Evolutionary conservation across 2,329 filamentous ascomycete genomes (phyloP), one percentile per base, ranked within the genome.

Genomic region (Ophiostoma pallidulum): DNA sequence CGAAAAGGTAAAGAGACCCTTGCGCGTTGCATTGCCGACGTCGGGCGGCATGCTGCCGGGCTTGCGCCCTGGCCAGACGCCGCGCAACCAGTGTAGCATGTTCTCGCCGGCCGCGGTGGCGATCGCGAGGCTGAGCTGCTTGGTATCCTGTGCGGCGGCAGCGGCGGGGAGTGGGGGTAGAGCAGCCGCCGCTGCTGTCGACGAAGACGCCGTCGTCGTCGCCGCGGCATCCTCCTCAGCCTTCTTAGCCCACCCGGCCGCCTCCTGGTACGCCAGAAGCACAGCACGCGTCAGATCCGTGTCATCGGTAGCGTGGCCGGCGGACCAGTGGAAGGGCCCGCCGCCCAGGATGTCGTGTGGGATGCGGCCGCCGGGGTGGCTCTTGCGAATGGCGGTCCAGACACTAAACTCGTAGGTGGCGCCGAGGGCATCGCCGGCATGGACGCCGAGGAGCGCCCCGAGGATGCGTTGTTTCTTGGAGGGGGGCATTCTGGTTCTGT

Each of bases 271-370:
- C 4, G 67, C 68, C 13, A 72, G 61, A 5, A 72, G 58, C 0
- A 72, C 65, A 9, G 63, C 69, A 4, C 69, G 66, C 4, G 67
- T 70, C 52, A 73, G 59, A 53, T 73, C 69, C 1, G 69, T 72
- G 54, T 73, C 69, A 54, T 73, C 69, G 22, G 70, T 72, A 14
- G 69, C 69, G 49, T 67, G 63, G 8, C 71, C 70, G 0, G 63
- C 51, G 0, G 63, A 48, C 69, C 70, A 73, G 18, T 37, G 10
- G 48, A 73, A 71, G 2, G 56, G 50, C 0, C 71, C 71, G 41
- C 71, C 70, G 41, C 70, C 70, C 16, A 68, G 54, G 29, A 73
- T 71, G 9, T 65, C 60, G 35, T 64, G 45, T 4, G 44, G 64
- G 3, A 69, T 52, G 14, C 65, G 67, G 19, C 66, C 66, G 1